Base-by-base conservation (phyloP, 1,139 yeast species). In the Kazachstania sp. region DNA sequence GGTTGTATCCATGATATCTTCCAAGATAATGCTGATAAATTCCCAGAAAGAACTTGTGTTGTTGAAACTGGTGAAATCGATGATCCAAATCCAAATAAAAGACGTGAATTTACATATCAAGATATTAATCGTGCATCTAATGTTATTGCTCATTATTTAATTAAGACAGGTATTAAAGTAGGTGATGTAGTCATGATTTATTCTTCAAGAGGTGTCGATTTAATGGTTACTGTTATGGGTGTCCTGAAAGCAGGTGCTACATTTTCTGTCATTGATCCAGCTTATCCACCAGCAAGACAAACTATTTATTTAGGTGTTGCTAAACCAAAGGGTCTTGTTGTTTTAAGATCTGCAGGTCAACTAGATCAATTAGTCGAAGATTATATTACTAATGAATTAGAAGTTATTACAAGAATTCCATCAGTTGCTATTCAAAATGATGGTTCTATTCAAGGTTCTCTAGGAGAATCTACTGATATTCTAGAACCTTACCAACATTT, bases 161-260 rank as follows among this genome's bases (percentile, higher is more conserved):
- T 86, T 52, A 70, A 77, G 39, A 78, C 85, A 2, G 97, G 98
- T 11, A 83, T 92, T 60, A 74, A 78, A 54, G 76, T 84, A 59
- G 98, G 97, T 44, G 97, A 92, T 64, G 88, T 92, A 28, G 97
- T 92, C 20, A 90, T 88, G 95, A 90, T 94, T 53, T 92, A 94
- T 65, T 96, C 98, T 30, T 86, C 92, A 60, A 81, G 99, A 69
- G 97, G 97, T 55, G 98, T 92, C 11, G 99, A 92, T 64, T 74
- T 92, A 56, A 87, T 92, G 78, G 86, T 92, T 44, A 95, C 97
- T 6, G 97, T 92, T 16, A 83, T 92, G 87, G 99, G 97, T 66
- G 95, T 87, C 36, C 75, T 92, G 62, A 92, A 92, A 69, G 97
- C 98, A 1, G 99, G 99, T 56, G 98, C 96, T 16, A 90, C 98